These are phyloP conservation scores for Trichoderma orchidacearum DNA, from an alignment of 495 filamentous ascomycete species.

Conservation along the genomic window DNA sequence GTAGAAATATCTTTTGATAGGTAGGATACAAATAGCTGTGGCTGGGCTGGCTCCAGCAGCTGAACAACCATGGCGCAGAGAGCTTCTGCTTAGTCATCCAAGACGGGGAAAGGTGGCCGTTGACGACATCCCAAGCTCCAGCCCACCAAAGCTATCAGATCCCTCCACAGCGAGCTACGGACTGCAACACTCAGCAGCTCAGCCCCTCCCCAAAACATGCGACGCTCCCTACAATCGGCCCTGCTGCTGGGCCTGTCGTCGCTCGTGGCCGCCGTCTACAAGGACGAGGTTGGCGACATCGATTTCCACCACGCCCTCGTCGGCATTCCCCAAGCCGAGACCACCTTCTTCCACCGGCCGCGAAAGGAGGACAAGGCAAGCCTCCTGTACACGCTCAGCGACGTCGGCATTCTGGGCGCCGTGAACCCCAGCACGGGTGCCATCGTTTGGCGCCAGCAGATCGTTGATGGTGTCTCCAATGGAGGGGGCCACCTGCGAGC, in stretches of 20 bases:
- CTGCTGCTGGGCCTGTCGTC: slow-evolving; percentile 23
- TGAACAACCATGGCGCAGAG: neutral
- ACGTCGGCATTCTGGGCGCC: slow-evolving; percentile 68
- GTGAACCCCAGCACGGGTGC: slow-evolving; percentile 77
- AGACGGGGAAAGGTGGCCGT: neutral
- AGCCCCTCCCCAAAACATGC: neutral
- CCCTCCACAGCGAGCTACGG: neutral
- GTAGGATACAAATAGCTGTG: no score
- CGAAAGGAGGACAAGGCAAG: slow-evolving; percentile 68
- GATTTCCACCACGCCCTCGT: slow-evolving; percentile 90
- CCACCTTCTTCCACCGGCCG: slow-evolving; percentile 92
- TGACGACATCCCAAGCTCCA: neutral
- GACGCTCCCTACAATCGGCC: slow-evolving; percentile 1
- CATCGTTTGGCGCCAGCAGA: slow-evolving; percentile 72
- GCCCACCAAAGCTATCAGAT: neutral
- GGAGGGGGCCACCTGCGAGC: slow-evolving; percentile 49
- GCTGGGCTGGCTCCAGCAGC: neutral
- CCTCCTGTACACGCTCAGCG: slow-evolving; percentile 80
- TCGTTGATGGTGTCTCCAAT: slow-evolving; percentile 24
- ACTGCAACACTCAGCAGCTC: neutral
- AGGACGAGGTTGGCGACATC: slow-evolving; percentile 80
- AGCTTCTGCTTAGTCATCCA: neutral
- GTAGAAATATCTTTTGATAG: no score
- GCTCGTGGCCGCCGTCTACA: slow-evolving; percentile 54
- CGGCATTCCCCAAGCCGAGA: slow-evolving; percentile 63